Evolutionary conservation across 208 protist species (phyloP).

Genomic region (Blastocrithidia nonstop): DNA sequence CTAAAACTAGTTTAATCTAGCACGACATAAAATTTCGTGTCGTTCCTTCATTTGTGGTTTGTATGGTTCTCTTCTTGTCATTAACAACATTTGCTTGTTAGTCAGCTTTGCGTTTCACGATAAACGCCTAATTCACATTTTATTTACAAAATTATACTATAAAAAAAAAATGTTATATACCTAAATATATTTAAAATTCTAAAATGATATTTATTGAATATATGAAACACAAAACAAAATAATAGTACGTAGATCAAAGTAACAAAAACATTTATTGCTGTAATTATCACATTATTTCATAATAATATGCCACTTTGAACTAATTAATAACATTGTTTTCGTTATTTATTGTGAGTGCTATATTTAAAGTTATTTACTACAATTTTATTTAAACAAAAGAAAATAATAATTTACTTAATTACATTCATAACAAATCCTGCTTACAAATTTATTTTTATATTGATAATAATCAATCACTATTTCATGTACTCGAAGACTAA

Average conservation of each 20-base stretch:
- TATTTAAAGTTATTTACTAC: background rate
- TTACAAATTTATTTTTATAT: background rate
- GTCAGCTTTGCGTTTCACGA: constrained; percentile 26
- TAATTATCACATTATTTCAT: too few species aligned
- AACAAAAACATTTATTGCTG: too few species aligned
- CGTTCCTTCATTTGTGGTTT: constrained; percentile 41
- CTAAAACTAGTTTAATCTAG: constrained; percentile 44
- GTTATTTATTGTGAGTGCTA: too few species aligned
- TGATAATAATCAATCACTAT: background rate
- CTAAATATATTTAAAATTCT: background rate
- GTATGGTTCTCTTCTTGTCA: constrained; percentile 32
- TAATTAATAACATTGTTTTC: too few species aligned
- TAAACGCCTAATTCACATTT: constrained; percentile 16
- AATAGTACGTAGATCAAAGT: too few species aligned
- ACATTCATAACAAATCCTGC: background rate
- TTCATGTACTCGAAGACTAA: background rate
- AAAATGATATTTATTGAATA: background rate
- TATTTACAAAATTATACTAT: constrained; percentile 1
- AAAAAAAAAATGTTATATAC: background rate
- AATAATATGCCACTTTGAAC: too few species aligned
- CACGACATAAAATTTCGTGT: constrained; percentile 37
- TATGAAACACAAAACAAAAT: constrained; percentile 4
- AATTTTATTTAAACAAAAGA: background rate
- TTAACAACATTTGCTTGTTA: constrained; percentile 19
- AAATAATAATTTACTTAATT: background rate